phyloP scores from a whole-genome alignment of 208 protist genomes.

The Acanthamoeba divionensis region DNA sequence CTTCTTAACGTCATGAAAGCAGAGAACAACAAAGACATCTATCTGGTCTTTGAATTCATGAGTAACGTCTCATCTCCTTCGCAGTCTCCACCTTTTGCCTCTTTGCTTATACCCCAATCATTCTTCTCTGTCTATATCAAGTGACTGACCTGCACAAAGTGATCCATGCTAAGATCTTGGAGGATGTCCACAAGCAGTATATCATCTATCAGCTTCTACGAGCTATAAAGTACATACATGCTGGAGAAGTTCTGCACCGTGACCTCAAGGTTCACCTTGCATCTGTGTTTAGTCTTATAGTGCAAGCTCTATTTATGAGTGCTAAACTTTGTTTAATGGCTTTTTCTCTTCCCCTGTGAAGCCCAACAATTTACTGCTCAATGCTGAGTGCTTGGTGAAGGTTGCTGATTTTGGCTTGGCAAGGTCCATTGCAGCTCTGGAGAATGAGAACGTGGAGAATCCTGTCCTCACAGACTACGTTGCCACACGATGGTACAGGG shows the following conservation, averaged over 20 bases:
- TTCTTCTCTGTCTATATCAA: background rate
- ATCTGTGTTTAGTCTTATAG: background rate
- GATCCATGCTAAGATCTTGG: conserved; percentile 95
- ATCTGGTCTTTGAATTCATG: conserved; percentile 98
- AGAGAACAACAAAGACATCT: conserved; percentile 96
- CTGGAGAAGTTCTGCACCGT: conserved; percentile 83
- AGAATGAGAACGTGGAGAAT: conserved; percentile 82
- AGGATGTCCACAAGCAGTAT: conserved; percentile 95
- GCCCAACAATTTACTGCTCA: conserved; percentile 75
- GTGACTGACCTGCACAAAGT: conserved; percentile 89
- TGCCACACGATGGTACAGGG: conserved; percentile 98
- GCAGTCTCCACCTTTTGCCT: background rate
- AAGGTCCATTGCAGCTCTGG: conserved; percentile 87
- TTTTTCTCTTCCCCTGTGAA: background rate
- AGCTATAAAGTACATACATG: conserved; percentile 92
- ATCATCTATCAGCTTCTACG: conserved; percentile 96
- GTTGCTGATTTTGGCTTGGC: conserved; percentile 97
- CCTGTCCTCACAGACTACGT: conserved; percentile 73
- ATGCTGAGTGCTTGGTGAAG: conserved; percentile 83
- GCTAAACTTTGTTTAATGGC: background rate
- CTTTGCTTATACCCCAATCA: background rate
- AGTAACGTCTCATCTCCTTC: conserved; percentile 56
- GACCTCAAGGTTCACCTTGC: conserved; percentile 84
- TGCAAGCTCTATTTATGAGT: background rate
- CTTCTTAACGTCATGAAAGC: conserved; percentile 95